phyloP scores from a whole-genome alignment of 345 rosid species.

The Pistacia vera region DNA sequence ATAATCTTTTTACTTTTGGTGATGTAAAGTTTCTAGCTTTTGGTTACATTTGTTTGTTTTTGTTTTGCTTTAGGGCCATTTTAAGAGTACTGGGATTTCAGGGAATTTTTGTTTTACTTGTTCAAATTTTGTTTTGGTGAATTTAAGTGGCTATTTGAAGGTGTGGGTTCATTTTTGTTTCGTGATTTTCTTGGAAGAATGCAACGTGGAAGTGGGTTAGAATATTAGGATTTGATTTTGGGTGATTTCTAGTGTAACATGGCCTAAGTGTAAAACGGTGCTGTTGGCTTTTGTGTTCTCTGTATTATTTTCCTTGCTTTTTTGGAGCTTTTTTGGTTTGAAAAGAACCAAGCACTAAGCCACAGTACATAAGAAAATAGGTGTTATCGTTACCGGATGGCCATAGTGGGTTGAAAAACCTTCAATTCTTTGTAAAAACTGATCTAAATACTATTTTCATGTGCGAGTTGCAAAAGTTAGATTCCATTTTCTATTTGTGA shows the following conservation, averaged over 20 bases:
- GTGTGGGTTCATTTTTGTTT: not conserved
- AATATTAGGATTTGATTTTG: not conserved
- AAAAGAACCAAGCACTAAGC: not conserved
- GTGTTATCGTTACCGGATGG: not conserved
- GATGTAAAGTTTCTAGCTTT: not conserved
- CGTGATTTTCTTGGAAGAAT: not conserved
- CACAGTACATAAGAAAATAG: not conserved
- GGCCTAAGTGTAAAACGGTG: not conserved
- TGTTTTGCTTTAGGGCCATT: not conserved
- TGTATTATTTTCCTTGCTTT: not conserved
- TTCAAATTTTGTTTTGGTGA: not conserved
- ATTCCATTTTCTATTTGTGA: not conserved
- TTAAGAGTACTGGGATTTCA: not conserved
- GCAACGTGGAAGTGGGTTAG: not conserved
- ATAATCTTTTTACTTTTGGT: not conserved
- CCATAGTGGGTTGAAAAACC: not conserved
- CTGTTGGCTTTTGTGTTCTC: not conserved
- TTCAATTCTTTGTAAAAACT: not conserved
- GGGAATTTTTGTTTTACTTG: not conserved
- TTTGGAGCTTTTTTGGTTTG: not conserved
- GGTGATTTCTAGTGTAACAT: conserved; percentile 1
- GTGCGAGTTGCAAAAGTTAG: not conserved
- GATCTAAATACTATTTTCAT: not conserved
- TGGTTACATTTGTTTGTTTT: not conserved
- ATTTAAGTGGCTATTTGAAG: not conserved